Evolutionary conservation across 1,139 yeast genomes (phyloP).

Genomic region (Yamadazyma friedrichii): DNA sequence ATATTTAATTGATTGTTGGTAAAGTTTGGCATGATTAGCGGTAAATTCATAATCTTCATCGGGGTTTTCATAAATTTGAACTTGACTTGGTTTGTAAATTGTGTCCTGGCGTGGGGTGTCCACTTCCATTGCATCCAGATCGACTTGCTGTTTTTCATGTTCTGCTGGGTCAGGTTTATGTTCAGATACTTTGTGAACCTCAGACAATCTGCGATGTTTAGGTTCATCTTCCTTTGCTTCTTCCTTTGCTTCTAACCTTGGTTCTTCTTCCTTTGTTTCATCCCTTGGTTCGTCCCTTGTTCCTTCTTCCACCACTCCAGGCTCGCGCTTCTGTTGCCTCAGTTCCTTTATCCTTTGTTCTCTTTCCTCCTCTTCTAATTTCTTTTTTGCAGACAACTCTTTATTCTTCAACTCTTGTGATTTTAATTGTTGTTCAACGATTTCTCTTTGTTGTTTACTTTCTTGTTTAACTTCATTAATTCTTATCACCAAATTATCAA

Average conservation of each 20-base stretch:
- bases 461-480: constrained; percentile 12
- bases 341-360: not conserved
- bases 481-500: constrained; percentile 14
- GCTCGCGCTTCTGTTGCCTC: not conserved
- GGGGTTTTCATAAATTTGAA: constrained; percentile 36
- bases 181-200: not conserved
- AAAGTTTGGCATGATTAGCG: constrained; percentile 51
- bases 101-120: constrained; percentile 6
- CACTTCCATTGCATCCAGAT: not conserved
- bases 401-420: constrained; percentile 6
- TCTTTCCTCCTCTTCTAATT: constrained; percentile 5
- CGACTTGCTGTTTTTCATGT: not conserved
- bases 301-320: not conserved
- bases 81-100: constrained; percentile 14
- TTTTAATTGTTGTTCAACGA: constrained; percentile 13
- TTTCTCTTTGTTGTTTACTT: constrained; percentile 12
- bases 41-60: constrained; percentile 52
- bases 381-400: constrained; percentile 6
- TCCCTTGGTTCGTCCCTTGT: not conserved
- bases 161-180: not conserved
- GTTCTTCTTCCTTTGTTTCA: not conserved
- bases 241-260: not conserved
- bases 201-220: too few species aligned
- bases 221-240: not conserved
- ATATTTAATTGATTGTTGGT: constrained; percentile 45